Conservation (phyloP, 345 rosid species). For the Syzygium aqueum region DNA sequence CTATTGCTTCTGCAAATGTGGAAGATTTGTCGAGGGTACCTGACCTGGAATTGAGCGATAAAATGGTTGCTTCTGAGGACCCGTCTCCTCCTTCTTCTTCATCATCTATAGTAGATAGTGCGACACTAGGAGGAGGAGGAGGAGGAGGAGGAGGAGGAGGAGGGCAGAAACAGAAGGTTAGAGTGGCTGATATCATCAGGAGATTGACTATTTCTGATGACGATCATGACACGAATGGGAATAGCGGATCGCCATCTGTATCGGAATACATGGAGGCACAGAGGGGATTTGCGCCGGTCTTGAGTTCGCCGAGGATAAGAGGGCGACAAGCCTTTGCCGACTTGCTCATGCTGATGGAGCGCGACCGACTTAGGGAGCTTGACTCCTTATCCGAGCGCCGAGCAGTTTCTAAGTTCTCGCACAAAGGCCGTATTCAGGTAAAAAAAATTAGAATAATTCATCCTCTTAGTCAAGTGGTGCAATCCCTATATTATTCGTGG, state of each 20-base stretch:
- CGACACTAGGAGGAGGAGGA: slow-evolving; percentile 11
- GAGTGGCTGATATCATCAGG: slow-evolving; percentile 64
- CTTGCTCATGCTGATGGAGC: slow-evolving; percentile 48
- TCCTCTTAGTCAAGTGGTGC: neutral
- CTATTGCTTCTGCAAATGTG: neutral
- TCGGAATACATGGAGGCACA: neutral
- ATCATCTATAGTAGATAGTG: neutral
- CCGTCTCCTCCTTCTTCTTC: neutral
- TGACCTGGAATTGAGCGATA: neutral
- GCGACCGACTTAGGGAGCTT: slow-evolving; percentile 50
- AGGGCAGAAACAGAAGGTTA: slow-evolving; percentile 25
- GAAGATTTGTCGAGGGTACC: neutral
- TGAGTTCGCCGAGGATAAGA: slow-evolving; percentile 47
- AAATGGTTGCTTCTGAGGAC: neutral
- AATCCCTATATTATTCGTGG: neutral
- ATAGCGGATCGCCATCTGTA: slow-evolving; percentile 14
- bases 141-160: slow-evolving; percentile 7
- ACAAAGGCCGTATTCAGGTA: slow-evolving; percentile 84
- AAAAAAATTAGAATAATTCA: neutral
- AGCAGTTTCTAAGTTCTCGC: slow-evolving; percentile 53
- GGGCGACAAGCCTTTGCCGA: slow-evolving; percentile 80
- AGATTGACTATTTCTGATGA: slow-evolving; percentile 16
- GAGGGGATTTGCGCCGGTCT: slow-evolving; percentile 10
- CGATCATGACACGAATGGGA: slow-evolving; percentile 1
- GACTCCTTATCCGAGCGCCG: slow-evolving; percentile 30